Evolutionary conservation across 306 rosid species (phyloP), one percentile per base, ranked within the genome.

Genomic region (Vicia faba): DNA sequence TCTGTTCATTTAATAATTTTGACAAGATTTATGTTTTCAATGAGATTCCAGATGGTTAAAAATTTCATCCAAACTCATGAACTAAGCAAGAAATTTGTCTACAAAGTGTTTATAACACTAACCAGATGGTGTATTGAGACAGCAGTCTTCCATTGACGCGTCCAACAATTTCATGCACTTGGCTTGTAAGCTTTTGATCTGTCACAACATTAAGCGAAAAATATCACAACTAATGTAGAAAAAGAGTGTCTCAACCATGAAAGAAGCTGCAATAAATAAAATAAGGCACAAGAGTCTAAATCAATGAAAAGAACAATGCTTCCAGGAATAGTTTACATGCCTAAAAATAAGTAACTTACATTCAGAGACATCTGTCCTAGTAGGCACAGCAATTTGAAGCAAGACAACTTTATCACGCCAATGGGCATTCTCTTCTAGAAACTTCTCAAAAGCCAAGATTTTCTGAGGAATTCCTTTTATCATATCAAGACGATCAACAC

Each of bases 51-150:
- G n/a, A 46, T 31, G 11, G 56, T 20, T 11, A 54, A 39, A 51
- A 31, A 11, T 33, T 41, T 39, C 29, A 36, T 62, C 16, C 29
- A 33, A 11, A 29, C 14, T 36, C 19, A 29, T 31, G 20, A 29
- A 48, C 61, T 50, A 43, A 61, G 53, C 19, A 15, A 63, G 35
- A 65, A 23, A 68, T 72, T 8, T 61, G 46, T 44, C 61, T 54
- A 46, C 11, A 72, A 38, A 41, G 58, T 60, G 56, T 51, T 71
- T 74, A 58, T 10, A 78, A 60, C 35, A 88, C 96, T 58, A 73
- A 93, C 98, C 86, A 93, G 83, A 78, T 93, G 98, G 81, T 89
- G 98, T 80, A 93, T 86, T 43, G 98, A 97, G 40, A 93, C 97
- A 35, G 93, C 87, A 71, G 91, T 79, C 96, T 89, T 57, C 98